Conservation (phyloP, 768 basidiomycete genomes). For the Leccinum subtestaceum region DNA sequence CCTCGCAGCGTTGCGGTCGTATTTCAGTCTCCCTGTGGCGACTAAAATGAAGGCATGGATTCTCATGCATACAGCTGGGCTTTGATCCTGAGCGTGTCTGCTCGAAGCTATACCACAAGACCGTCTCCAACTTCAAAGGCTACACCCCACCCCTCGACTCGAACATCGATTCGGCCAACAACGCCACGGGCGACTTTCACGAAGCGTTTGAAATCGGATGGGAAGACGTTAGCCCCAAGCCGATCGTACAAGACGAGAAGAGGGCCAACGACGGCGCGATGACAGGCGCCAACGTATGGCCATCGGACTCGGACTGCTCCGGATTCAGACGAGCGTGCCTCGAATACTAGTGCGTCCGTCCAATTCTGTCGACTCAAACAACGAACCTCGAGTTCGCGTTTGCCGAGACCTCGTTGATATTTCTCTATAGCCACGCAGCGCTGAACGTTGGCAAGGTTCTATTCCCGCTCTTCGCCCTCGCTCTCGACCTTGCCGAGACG, state of each 20-base stretch:
- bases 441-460: too few relatives aligned
- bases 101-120: conserved; percentile 63
- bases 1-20: conserved; percentile 48
- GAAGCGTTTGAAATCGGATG: conserved; percentile 89
- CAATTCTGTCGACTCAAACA: not conserved
- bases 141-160: conserved; percentile 68
- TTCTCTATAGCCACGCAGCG: not conserved
- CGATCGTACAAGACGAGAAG: conserved; percentile 25
- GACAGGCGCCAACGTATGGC: conserved; percentile 60
- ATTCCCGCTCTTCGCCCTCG: conserved; percentile 70
- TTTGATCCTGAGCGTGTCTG: not conserved
- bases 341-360: conserved; percentile 58
- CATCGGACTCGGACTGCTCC: conserved; percentile 48
- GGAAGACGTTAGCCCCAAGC: conserved; percentile 42
- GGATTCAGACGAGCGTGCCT: conserved; percentile 60
- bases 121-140: conserved; percentile 71
- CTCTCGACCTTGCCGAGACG: conserved; percentile 54
- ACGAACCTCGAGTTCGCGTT: not conserved
- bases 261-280: conserved; percentile 50
- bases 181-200: conserved; percentile 76
- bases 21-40: conserved; percentile 65
- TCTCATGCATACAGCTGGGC: not conserved
- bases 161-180: conserved; percentile 66
- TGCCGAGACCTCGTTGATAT: conserved; percentile 21
- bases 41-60: conserved; percentile 61